phyloP scores from a whole-genome alignment of 225 moss, liverwort and hornwort genomes.

The Antitrichia curtipendula region DNA sequence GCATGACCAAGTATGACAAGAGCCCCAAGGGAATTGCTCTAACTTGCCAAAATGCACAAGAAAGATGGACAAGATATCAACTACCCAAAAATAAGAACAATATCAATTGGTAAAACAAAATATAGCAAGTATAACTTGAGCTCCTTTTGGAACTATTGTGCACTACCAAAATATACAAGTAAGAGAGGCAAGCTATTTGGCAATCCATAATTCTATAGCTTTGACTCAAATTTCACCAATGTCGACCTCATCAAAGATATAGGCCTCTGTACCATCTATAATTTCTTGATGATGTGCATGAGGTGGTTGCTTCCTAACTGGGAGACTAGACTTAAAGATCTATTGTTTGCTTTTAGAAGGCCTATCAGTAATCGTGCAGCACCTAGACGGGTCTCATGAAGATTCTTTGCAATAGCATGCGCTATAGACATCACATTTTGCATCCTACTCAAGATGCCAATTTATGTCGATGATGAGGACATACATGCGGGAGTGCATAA shows the following conservation, averaged over 20 bases:
- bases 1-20: fast-evolving
- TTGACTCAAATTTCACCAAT: fast-evolving
- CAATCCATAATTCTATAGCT: not conserved
- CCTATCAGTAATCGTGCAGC: no score
- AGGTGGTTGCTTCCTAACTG: not conserved
- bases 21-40: not conserved
- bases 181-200: not conserved
- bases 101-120: not conserved
- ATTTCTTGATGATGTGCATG: fast-evolving
- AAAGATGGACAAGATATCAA: no score
- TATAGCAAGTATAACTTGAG: not conserved
- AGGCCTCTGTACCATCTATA: not conserved
- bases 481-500: no score
- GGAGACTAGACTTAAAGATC: not conserved
- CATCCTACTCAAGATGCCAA: fast-evolving
- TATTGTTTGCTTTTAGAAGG: not conserved
- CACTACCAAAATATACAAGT: fast-evolving
- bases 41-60: not conserved
- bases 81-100: not conserved
- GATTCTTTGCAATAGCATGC: fast-evolving
- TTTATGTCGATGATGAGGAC: not conserved
- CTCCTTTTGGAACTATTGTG: not conserved
- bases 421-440: fast-evolving
- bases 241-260: not conserved
- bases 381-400: no score